These are phyloP conservation scores for Russula dissimulans DNA, from an alignment of 768 basidiomycete species.

Conservation along the genomic window DNA sequence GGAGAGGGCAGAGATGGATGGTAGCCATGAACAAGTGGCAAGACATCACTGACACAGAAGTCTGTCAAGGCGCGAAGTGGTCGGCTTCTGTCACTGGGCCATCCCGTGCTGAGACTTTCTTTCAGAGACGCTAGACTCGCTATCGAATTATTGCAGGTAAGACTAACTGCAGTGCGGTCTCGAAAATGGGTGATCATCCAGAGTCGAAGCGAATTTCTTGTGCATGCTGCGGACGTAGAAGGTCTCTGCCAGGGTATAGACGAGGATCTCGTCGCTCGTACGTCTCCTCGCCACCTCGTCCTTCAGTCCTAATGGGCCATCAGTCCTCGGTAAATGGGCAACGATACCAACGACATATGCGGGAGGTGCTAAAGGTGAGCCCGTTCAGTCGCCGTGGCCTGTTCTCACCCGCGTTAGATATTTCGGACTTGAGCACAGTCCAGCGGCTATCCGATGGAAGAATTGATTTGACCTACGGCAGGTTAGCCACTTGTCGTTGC, in stretches of 20 bases:
- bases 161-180: not conserved
- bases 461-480: slow-evolving; percentile 83
- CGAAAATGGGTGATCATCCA: slow-evolving; percentile 1
- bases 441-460: slow-evolving; percentile 69
- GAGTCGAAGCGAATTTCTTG: slow-evolving; percentile 67
- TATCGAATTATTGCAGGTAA: slow-evolving; percentile 79
- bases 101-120: not conserved
- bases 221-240: slow-evolving; percentile 99
- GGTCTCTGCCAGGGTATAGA: slow-evolving; percentile 96
- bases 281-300: not conserved
- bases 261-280: slow-evolving; percentile 73
- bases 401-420: slow-evolving; percentile 30
- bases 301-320: slow-evolving; percentile 13
- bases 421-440: slow-evolving; percentile 75
- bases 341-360: slow-evolving; percentile 92
- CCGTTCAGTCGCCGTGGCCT: not conserved
- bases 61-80: slow-evolving; percentile 54
- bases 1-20: slow-evolving; percentile 68
- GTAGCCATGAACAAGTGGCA: slow-evolving; percentile 99
- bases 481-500: slow-evolving; percentile 32
- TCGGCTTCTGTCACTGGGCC: not conserved
- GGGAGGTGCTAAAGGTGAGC: slow-evolving; percentile 80
- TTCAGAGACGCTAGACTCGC: slow-evolving; percentile 64
- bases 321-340: slow-evolving; percentile 88
- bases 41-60: slow-evolving; percentile 88